Percentiles rank a stretch among this genome's conserved stretches.
Conservation (phyloP, 1,139 yeast genomes). For the Ashbya aceris region DNA sequence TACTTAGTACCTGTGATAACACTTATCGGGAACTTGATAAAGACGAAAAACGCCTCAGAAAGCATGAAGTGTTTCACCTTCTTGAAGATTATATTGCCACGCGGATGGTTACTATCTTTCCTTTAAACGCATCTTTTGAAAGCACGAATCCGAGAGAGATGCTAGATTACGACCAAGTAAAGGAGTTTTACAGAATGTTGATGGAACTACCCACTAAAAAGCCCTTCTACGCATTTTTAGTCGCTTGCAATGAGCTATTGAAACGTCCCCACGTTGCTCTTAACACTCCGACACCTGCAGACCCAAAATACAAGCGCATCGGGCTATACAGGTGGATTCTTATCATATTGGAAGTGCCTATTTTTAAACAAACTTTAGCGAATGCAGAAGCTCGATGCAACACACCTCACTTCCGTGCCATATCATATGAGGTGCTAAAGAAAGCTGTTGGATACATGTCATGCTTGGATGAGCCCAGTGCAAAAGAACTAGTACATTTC, state of each 20-base stretch:
- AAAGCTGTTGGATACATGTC: slow-evolving; percentile 59
- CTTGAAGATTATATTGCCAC: slow-evolving; percentile 37
- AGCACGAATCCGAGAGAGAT: slow-evolving; percentile 21
- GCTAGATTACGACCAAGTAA: slow-evolving; percentile 39
- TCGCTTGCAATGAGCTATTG: slow-evolving; percentile 41
- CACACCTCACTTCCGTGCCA: slow-evolving; percentile 41
- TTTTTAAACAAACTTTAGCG: slow-evolving; percentile 40
- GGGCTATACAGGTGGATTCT: slow-evolving; percentile 42
- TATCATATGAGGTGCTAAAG: slow-evolving; percentile 57
- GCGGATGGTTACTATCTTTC: slow-evolving; percentile 35
- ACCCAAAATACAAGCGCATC: neutral
- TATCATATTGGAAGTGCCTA: slow-evolving; percentile 56
- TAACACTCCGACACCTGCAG: slow-evolving; percentile 16
- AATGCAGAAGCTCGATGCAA: slow-evolving; percentile 15
- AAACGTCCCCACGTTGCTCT: slow-evolving; percentile 36
- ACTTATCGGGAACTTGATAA: slow-evolving; percentile 1
- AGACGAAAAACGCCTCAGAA: slow-evolving; percentile 1
- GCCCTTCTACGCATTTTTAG: slow-evolving; percentile 46
- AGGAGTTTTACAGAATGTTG: slow-evolving; percentile 36
- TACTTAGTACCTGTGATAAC: neutral
- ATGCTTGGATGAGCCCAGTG: slow-evolving; percentile 33
- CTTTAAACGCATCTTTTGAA: slow-evolving; percentile 44
- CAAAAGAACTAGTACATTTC: slow-evolving; percentile 49
- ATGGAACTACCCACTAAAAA: slow-evolving; percentile 46
- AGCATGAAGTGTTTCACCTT: slow-evolving; percentile 41